These are phyloP conservation scores for Arthrobotrys entomopaga DNA, from an alignment of 2,329 filamentous ascomycete species.

Conservation along the genomic window DNA sequence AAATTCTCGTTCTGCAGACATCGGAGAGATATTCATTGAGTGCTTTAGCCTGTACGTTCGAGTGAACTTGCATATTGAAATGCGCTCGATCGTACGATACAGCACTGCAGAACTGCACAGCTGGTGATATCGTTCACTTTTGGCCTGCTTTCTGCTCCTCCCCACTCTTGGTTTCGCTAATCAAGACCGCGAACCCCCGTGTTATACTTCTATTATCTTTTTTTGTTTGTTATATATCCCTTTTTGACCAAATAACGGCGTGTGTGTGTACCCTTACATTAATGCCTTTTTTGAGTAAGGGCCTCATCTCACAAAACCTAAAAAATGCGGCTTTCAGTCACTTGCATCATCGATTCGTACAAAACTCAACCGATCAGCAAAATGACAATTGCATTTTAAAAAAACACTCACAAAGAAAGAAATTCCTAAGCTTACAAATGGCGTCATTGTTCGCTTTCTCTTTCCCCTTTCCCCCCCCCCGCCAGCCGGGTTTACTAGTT, in stretches of 20 bases:
- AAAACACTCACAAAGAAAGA: background rate
- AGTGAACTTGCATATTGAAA: slow-evolving; percentile 13
- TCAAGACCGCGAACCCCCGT: too few species aligned
- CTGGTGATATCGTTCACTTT: slow-evolving; percentile 9
- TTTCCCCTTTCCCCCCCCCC: too few species aligned
- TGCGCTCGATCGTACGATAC: slow-evolving; percentile 44
- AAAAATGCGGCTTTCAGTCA: too few species aligned
- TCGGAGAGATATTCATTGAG: background rate
- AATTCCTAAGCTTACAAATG: slow-evolving; percentile 9
- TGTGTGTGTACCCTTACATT: too few species aligned
- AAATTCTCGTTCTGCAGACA: slow-evolving; percentile 31
- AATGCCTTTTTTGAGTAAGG: too few species aligned
- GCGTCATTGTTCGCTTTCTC: background rate
- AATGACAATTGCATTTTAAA: background rate
- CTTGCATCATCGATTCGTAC: too few species aligned
- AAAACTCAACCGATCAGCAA: background rate
- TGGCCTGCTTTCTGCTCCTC: background rate
- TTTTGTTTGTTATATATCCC: too few species aligned
- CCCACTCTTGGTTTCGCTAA: too few species aligned
- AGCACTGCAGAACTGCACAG: background rate
- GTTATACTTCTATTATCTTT: too few species aligned
- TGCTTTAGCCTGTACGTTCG: slow-evolving; percentile 1
- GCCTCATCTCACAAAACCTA: too few species aligned
- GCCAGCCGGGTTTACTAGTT: background rate
- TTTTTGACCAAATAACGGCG: too few species aligned